Base-by-base conservation (phyloP, 805 yeast genomes). In the Candida bentonensis region DNA sequence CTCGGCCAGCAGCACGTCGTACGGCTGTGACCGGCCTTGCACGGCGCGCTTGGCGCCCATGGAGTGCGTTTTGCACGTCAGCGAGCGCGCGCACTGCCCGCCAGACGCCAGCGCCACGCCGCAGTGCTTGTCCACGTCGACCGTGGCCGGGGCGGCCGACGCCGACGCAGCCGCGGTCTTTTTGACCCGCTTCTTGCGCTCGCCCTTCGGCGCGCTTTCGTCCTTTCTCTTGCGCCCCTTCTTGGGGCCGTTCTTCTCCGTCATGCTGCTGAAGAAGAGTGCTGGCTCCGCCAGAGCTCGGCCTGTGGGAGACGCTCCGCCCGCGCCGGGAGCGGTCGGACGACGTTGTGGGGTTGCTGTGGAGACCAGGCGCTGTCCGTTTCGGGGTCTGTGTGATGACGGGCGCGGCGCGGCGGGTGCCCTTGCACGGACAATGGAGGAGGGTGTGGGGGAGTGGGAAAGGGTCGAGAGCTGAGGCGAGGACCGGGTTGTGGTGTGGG, bases 21-120 rank as follows among this genome's bases (percentile, higher is more conserved):
- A 92, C 0, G 96, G 87, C 4, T 92, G 88, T 27, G 94, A 79
- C 54, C 98, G 73, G 9, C 98, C 98, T 15, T 76, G 78, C 20
- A 92, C 98, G 0, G 95, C 88, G 53, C 98, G 74, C 56, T 92
- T 92, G 22, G 96, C 95, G 26, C 96, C 96, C 96, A 92, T 88
- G 1, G 97, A 85, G 63, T 92, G 98, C 0, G 96, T 87, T 59
- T 92, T 92, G 70, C 98, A 92, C 0, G 98, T 92, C 48, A 92
- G 68, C 0, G 96, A 87, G 42, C 98, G 72, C 3, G 96, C 96
- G 69, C 98, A 92, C 53, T 78, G 81, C 0, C 94, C 95, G n/a
- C 96, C 97, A 51, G 81, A 82, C 0, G 95, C 87, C 48, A 92
- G 66, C 4, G 85, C 82, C 11, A 92, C 97, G 61, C 98, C 98